Conservation (phyloP, 108 stramenopile species). For the Bacterosira constricta region DNA sequence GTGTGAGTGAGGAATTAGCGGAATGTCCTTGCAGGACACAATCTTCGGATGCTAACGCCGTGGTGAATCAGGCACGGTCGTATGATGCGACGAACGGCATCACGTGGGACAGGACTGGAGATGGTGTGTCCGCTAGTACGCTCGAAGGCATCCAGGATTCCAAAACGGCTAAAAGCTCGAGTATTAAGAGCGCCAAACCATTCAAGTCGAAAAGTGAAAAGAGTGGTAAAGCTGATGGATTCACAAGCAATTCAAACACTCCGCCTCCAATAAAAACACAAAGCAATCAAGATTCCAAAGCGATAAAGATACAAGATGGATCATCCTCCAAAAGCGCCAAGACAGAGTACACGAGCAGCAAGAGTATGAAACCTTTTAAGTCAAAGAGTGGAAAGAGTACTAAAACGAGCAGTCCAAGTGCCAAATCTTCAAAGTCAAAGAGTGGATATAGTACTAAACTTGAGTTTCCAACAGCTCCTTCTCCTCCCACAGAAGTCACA, state of each 20-base stretch:
- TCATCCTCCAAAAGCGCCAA: too few species aligned
- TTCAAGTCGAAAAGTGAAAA: not conserved
- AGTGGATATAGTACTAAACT: too few species aligned
- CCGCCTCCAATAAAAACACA: too few species aligned
- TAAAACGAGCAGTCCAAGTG: too few species aligned
- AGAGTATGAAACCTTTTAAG: not conserved
- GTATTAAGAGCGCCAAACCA: not conserved
- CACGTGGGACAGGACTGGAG: not conserved
- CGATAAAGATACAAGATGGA: too few species aligned
- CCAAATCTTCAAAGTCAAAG: too few species aligned
- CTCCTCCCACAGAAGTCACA: too few species aligned
- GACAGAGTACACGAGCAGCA: not conserved
- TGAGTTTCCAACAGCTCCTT: too few species aligned
- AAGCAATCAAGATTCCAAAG: too few species aligned
- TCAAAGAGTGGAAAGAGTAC: too few species aligned
- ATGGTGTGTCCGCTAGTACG: not conserved
- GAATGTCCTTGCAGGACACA: not conserved
- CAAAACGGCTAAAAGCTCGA: not conserved
- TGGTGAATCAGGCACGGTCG: not conserved
- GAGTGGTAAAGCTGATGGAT: too few species aligned
- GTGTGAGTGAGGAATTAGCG: not conserved
- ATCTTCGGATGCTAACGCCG: not conserved
- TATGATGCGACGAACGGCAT: not conserved
- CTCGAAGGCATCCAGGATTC: not conserved
- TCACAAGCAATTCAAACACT: too few species aligned